Base-by-base conservation (phyloP, 257 asterid genomes). In the Phtheirospermum japonicum region DNA sequence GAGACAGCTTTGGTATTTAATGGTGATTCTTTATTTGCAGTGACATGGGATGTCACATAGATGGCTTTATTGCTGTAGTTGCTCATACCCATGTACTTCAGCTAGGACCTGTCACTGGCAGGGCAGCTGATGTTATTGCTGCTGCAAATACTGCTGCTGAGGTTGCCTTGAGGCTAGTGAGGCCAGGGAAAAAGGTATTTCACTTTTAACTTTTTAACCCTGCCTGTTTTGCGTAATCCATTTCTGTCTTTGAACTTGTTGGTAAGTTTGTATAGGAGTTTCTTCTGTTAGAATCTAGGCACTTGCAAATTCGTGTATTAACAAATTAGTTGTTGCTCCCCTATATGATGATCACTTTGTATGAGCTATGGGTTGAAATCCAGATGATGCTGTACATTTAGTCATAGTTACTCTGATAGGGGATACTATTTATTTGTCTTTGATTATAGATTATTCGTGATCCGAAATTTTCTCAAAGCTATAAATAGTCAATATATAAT, bases 111-210 rank as follows among this genome's bases (percentile, higher is more conserved):
- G 80, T 90, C 17, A 83, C 91, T 0, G 98, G 96, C 56, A 82
- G 88, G 71, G 89, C 90, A 37, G 95, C 97, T 62, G 95, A 89
- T 77, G 97, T 89, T 33, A 81, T 87, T 78, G 85, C 89, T 14
- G 96, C 97, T 14, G 90, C 96, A 17, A 90, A 87, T 76, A 87
- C 95, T n/a, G 96, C 97, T 18, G 94, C 97, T 6, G 97, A 90
- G 74, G 97, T 90, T 69, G 96, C 97, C 30, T 54, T 87, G 83
- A 82, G 97, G 78, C 95, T 87, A 46, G 83, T 90, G 61, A 80
- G 97, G 61, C 97, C 97, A 0, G 97, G 97, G 65, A 85, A 70
- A 65, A 87, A 85, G 88, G 97, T 90, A 79, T 26, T 33, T 42
- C 31, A 9, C 34, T 28, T 19, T 10, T 13, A 13, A n/a, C n/a